Base-by-base conservation (phyloP, 1,139 yeast genomes). In the Eremothecium sinecaudum region DNA sequence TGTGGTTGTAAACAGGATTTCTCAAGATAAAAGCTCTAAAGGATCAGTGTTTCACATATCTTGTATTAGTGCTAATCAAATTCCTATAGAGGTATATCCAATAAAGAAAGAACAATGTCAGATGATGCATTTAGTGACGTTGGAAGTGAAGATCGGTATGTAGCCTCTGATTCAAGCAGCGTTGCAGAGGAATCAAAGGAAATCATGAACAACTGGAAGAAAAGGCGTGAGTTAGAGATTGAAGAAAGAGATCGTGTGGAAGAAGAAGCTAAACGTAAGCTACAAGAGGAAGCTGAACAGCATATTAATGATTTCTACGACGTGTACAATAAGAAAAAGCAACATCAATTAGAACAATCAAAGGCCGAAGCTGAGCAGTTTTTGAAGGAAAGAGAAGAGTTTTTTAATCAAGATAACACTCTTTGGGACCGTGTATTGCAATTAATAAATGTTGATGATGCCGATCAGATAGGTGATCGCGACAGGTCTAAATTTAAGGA, bases 231-330 rank as follows among this genome's bases (percentile, higher is more conserved):
- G 36, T 67, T 79, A 42, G 96, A 87, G 56, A 79, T 92, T 44
- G 68, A 71, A 38, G 75, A 83, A 53, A 75, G 94, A 56, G 98
- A 92, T 55, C 77, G 72, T 45, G 73, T 74, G 44, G 79, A 82
- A 47, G 65, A 65, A 13, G 66, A 72, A 46, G 82, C 75, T 56
- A 75, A 81, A 56, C 66, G 67, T 30, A 87, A 79, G 42, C 70
- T 84, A 40, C 69, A 79, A 37, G 69, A 73, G 32, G 78, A 79
- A 44, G 98, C 98, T n/a, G 74, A 77, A 51, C 75, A 76, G 55
- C 78, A 90, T 35, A 77, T 87, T 51, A 96, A 90, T 58, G 95
- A 83, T 47, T 90, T 90, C 62, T 92, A 92, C 61, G 95, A 86
- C 48, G 80, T 79, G 55, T 92, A 92, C 68, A 86, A 84, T 62